Evolutionary conservation across 2,329 filamentous ascomycete species (phyloP), one percentile per base, ranked within the genome.

Genomic region (Botrytis fragariae): DNA sequence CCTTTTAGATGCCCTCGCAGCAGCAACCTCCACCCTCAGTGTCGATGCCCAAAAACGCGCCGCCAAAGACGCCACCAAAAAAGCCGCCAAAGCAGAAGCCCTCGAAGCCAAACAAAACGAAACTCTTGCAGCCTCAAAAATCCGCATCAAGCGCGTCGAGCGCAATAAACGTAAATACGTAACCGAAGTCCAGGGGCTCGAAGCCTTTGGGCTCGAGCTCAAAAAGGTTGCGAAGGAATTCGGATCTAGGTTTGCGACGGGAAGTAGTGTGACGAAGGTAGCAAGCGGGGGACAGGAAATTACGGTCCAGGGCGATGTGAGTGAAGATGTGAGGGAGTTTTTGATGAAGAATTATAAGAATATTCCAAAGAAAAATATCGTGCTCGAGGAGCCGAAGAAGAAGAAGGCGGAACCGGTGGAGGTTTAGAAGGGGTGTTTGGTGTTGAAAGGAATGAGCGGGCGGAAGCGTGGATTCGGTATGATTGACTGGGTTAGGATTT

Each of bases 141-240:
- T 99, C 71, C 91, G 90, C 73, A 97, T 99, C 85, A 98, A 98
- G 88, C 93, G 96, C 39, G 96, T 99, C 79, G 96, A 98, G 87
- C 91, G 96, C 76, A 98, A 97, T 84, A 99, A 99, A 88, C 90
- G 96, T 81, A 99, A 99, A 85, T 97, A 91, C 82, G 95, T 99
- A 72, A 99, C 96, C 0, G 92, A 95, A 25, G 91, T 99, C n/a
- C 90, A 90, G 10, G 96, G 96, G 0, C 86, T 99, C 32, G 96
- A 99, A 82, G 90, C 92, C 0, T 97, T 98, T 80, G 94, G 94
- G 0, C 83, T 98, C 60, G 95, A 98, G 73, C 87, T 98, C 80
- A 99, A 99, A 84, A 98, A 98, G 85, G 88, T 97, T 12, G 91
- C 95, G 74, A 98, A 98, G 86, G 96, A 98, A 80, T 91, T 98